Conservation (phyloP, 2,329 filamentous ascomycete genomes). For the Didymosphaeria variabile region DNA sequence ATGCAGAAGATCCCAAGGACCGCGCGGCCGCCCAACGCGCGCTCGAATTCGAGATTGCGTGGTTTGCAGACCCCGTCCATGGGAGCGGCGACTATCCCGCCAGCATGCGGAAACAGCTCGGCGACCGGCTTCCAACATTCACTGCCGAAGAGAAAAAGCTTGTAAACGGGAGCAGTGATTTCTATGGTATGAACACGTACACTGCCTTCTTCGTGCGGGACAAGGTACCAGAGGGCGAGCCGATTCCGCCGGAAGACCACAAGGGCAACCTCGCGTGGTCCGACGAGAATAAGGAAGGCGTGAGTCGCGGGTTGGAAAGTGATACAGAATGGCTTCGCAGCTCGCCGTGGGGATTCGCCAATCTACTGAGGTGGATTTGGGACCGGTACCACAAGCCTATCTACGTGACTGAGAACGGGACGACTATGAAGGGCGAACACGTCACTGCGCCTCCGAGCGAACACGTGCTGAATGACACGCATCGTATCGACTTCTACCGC, state of each 20-base stretch:
- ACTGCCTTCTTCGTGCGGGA: neutral
- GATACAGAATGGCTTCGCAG: slow-evolving; percentile 54
- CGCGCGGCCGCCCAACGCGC: slow-evolving; percentile 80
- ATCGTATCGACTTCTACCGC: slow-evolving; percentile 52
- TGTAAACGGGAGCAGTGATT: slow-evolving; percentile 89
- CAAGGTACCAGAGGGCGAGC: neutral
- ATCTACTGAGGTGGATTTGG: slow-evolving; percentile 55
- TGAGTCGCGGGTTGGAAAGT: slow-evolving; percentile 47
- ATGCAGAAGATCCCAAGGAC: slow-evolving; percentile 76
- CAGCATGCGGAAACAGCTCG: slow-evolving; percentile 83
- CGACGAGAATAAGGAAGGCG: slow-evolving; percentile 42
- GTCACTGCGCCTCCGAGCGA: slow-evolving; percentile 38
- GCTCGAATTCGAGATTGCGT: slow-evolving; percentile 85
- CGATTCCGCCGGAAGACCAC: slow-evolving; percentile 4
- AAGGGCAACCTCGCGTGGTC: slow-evolving; percentile 4
- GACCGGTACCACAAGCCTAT: slow-evolving; percentile 53
- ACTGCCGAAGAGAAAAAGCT: slow-evolving; percentile 75
- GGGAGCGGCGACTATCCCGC: slow-evolving; percentile 71
- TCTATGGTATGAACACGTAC: slow-evolving; percentile 95
- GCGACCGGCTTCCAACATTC: slow-evolving; percentile 77
- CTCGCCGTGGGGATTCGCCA: slow-evolving; percentile 45
- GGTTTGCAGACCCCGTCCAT: slow-evolving; percentile 91
- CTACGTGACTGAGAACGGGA: slow-evolving; percentile 56
- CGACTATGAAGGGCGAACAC: slow-evolving; percentile 45
- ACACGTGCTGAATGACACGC: slow-evolving; percentile 44